phyloP scores from a whole-genome alignment of 2,329 filamentous ascomycete genomes.

The Aureobasidium sp. region DNA sequence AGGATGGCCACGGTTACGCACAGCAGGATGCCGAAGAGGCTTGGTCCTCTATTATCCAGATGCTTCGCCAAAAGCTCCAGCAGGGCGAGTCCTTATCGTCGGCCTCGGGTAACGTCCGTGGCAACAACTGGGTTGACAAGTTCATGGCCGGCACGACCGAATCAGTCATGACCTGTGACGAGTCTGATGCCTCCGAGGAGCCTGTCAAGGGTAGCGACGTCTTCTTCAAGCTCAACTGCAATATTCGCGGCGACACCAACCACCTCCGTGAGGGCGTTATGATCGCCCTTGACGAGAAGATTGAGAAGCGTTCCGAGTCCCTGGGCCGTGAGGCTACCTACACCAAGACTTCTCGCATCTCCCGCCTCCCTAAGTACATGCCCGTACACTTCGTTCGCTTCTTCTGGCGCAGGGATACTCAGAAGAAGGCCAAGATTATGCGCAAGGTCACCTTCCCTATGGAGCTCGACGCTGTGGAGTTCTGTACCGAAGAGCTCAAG shows the following conservation, averaged over 20 bases:
- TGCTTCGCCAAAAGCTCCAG: conserved; percentile 70
- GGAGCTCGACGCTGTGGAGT: conserved; percentile 88
- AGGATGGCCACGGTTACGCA: conserved; percentile 77
- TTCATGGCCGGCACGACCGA: conserved; percentile 82
- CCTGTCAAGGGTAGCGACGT: conserved; percentile 60
- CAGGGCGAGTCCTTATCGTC: conserved; percentile 57
- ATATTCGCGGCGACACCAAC: conserved; percentile 82
- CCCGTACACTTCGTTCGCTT: conserved; percentile 97
- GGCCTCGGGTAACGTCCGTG: conserved; percentile 17
- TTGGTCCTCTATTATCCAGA: conserved; percentile 89
- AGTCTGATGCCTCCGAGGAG: conserved; percentile 69
- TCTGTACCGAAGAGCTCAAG: conserved; percentile 85
- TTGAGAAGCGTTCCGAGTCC: conserved; percentile 79
- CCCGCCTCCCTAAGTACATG: conserved; percentile 86
- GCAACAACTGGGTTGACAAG: conserved; percentile 58
- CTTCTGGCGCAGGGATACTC: conserved; percentile 91
- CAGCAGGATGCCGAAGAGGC: conserved; percentile 98
- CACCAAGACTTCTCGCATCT: conserved; percentile 85
- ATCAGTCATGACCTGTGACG: conserved; percentile 74
- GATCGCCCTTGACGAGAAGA: conserved; percentile 74
- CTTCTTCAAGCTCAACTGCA: conserved; percentile 92
- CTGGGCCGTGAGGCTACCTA: conserved; percentile 75
- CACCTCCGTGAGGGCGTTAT: conserved; percentile 84
- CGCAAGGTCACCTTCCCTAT: conserved; percentile 94
- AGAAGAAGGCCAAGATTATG: conserved; percentile 99